phyloP scores from a whole-genome alignment of 2,329 filamentous ascomycete species.

The Xylariaceae sp. region DNA sequence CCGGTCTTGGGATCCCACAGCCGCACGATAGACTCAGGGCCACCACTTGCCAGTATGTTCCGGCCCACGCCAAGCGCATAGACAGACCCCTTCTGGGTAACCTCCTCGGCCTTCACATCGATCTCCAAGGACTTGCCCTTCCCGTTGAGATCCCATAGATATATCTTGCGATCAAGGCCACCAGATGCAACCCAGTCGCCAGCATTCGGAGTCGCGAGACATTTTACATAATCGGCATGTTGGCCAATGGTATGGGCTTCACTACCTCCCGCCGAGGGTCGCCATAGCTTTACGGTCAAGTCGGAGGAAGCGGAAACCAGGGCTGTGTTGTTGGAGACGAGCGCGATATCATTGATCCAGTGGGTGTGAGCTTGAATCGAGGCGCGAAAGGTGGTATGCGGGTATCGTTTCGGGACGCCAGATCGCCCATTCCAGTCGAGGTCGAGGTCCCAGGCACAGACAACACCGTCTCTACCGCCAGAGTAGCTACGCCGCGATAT shows the following conservation, averaged over 20 bases:
- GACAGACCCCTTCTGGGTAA: constrained; percentile 85
- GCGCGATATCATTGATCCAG: constrained; percentile 90
- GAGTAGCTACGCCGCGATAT: constrained; percentile 65
- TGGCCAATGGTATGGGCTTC: constrained; percentile 80
- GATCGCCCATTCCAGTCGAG: constrained; percentile 51
- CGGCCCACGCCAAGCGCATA: constrained; percentile 82
- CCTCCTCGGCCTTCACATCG: constrained; percentile 76
- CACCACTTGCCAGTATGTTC: constrained; percentile 82
- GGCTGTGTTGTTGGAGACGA: constrained; percentile 72
- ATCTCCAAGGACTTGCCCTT: constrained; percentile 83
- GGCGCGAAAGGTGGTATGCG: constrained; percentile 55
- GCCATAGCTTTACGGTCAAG: constrained; percentile 88
- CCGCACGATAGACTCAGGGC: constrained; percentile 87
- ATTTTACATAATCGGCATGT: constrained; percentile 95
- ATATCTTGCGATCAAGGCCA: constrained; percentile 87
- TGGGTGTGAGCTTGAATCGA: constrained; percentile 78
- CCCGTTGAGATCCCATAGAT: constrained; percentile 88
- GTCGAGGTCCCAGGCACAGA: constrained; percentile 92
- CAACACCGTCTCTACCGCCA: constrained; percentile 87
- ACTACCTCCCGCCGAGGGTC: constrained; percentile 63
- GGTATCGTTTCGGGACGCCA: constrained; percentile 38
- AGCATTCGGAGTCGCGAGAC: constrained; percentile 68
- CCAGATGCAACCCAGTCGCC: constrained; percentile 90
- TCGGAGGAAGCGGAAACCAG: constrained; percentile 92
- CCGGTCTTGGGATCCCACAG: constrained; percentile 89